Evolutionary conservation across 352 stramenopile genomes (phyloP), one percentile per base, ranked within the genome.

Genomic region (Phytophthora brassicae): DNA sequence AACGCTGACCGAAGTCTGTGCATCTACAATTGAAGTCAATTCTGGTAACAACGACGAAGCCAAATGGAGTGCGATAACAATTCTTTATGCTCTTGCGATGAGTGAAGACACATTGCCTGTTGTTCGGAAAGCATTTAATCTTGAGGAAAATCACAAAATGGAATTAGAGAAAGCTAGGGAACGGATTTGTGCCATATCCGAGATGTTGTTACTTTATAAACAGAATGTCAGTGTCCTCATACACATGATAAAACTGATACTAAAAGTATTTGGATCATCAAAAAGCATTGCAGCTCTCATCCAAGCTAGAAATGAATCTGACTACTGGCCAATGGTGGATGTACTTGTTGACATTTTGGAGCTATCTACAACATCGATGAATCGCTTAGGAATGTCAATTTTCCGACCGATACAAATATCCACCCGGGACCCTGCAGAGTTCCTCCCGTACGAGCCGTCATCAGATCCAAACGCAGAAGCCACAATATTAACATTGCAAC

Each of bases 201-300:
- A 69, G 9, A 45, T 69, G 55, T 28, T 69, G 20, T 39, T 69
- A 31, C 61, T 60, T 8, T 65, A 47, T 51, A 31, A 46, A 35
- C n/a, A 35, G 19, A 39, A 39, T 23, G 17, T 60, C 22, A 6
- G 14, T n/a, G 39, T 31, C 41, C 61, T 69, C 4, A 19, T 29
- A 29, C 16, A 33, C 1, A 57, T 56, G 6, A 19, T 69, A 13
- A 24, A 17, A 6, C n/a, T 65, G 7, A 9, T 60, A 16, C 33
- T 64, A 1, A 51, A 51, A 56, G 16, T 69, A 14, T 65, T 44
- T 14, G 33, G 14, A 2, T 39, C 54, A 1, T 26, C 20, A 22
- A 26, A 55, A 12, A 42, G 20, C 14, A 33, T 69, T 8, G 11
- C 26, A n/a, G n/a, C 29, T 49, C 45, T 69, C 23, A 57, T 65